Percentiles rank a stretch among this genome's conserved stretches.
phyloP scores from a whole-genome alignment of 2,329 filamentous ascomycete species.

The Myotisia sp. region DNA sequence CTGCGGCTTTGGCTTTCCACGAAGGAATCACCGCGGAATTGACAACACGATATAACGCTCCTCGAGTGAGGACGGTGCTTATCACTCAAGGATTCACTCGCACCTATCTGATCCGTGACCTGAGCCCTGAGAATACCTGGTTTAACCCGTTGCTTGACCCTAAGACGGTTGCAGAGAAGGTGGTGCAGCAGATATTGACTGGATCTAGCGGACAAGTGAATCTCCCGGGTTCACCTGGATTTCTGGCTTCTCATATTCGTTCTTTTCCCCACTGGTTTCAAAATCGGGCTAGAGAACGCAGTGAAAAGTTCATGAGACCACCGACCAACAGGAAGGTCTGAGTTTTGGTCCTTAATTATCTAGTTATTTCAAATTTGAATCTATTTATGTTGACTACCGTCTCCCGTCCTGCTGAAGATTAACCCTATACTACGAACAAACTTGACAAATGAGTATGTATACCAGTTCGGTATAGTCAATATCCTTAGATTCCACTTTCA shows the following conservation, averaged over 20 bases:
- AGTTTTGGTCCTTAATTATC: too few species aligned
- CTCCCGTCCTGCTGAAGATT: too few species aligned
- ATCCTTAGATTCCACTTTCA: too few species aligned
- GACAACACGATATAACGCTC: constrained; percentile 45
- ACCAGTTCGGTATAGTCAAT: too few species aligned
- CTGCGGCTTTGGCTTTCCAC: constrained; percentile 52
- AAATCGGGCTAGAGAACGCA: constrained; percentile 34
- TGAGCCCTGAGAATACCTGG: constrained; percentile 38
- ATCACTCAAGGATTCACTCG: constrained; percentile 51
- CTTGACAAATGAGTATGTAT: too few species aligned
- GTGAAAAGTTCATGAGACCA: constrained; percentile 20
- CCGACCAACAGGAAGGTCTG: too few species aligned
- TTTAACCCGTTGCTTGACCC: constrained; percentile 42
- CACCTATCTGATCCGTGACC: constrained; percentile 46
- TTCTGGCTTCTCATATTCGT: constrained; percentile 31
- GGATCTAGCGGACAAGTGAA: constrained; percentile 46
- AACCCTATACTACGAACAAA: too few species aligned
- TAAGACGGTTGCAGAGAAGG: constrained; percentile 49
- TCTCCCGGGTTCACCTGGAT: constrained; percentile 36
- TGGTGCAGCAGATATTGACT: constrained; percentile 45
- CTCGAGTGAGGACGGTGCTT: constrained; percentile 50
- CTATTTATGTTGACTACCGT: too few species aligned
- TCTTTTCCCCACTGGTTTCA: constrained; percentile 51
- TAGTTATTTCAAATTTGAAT: too few species aligned
- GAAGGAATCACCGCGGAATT: constrained; percentile 50